Base-by-base conservation (phyloP, 140 eudicot genomes). In the Senecio squalidus region DNA sequence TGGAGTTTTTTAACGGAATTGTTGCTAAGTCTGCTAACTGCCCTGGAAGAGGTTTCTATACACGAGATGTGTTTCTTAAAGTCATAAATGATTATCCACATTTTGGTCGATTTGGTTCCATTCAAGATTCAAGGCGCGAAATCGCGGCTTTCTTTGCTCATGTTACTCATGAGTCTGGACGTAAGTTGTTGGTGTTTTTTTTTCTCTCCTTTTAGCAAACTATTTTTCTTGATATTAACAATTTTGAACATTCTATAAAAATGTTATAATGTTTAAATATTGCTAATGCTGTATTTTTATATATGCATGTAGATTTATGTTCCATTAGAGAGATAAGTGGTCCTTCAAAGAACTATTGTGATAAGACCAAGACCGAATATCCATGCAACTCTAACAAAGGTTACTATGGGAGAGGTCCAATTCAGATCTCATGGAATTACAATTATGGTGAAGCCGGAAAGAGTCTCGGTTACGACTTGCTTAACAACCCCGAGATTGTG, bases 111-210 rank as follows among this genome's bases (percentile, higher is more conserved):
- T 41, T 64, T 1, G 89, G 89, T 33, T 67, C 84, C 1, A 11
- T 45, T 0, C 82, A 56, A 1, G 89, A 70, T 43, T 61, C 74
- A 6, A 78, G 40, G 63, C 77, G 74, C 6, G 82, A 80, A 63
- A 80, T 80, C 5, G 82, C 82, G 0, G 86, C 86, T 18, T 78
- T 74, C 72, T 82, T 82, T 29, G 84, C 89, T 7, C 84, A 82
- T 49, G 79, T 58, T 31, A 66, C 82, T 9, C 85, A 82, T 67
- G 84, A 67, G 59, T 78, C 84, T 17, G 82, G 56, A 52, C 63
- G 82, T 82, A 74, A 77, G 81, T 40, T 4, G 7, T 4, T n/a
- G 20, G 9, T 21, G 25, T 15, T 13, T 3, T 62, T 2, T 17
- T 50, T 9, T 51, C 18, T 23, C 15, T 26, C 9, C 24, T 6